phyloP scores from a whole-genome alignment of 2,329 filamentous ascomycete species.

The Pezicula neosporulosa region DNA sequence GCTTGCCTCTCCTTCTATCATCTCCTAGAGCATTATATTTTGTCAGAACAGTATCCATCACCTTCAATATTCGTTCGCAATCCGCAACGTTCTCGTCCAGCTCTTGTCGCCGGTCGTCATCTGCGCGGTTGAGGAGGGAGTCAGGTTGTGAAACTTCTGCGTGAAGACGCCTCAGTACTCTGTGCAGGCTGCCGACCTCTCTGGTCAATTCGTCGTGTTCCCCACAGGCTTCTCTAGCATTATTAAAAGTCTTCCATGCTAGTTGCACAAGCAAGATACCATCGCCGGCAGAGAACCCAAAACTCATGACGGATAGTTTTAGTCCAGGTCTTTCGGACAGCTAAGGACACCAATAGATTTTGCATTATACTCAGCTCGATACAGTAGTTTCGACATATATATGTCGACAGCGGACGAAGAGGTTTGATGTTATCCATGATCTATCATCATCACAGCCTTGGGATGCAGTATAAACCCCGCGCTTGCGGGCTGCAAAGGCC shows the following conservation, averaged over 20 bases:
- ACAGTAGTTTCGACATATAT: no score
- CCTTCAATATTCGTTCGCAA: conserved; percentile 8
- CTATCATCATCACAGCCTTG: no score
- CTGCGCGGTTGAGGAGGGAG: conserved; percentile 42
- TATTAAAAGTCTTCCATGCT: conserved; percentile 3
- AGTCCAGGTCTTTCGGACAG: no score
- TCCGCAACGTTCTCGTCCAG: conserved; percentile 4
- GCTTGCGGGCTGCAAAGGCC: no score
- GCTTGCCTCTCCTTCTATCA: conserved; percentile 1
- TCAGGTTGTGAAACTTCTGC: conserved; percentile 50
- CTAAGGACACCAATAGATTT: no score
- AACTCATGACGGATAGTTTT: neutral
- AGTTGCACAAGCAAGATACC: conserved; percentile 5
- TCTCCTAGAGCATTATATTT: conserved; percentile 14
- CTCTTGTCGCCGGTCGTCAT: conserved; percentile 7
- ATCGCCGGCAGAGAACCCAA: conserved; percentile 8
- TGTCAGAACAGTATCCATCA: conserved; percentile 6
- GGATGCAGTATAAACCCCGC: no score
- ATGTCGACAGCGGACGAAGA: no score
- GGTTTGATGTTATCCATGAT: no score
- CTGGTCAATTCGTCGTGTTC: conserved; percentile 43
- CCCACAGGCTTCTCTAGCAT: conserved; percentile 36
- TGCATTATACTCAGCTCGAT: no score
- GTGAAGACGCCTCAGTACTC: conserved; percentile 49
- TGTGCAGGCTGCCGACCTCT: conserved; percentile 48